These are phyloP conservation scores for Scheffersomyces parashehatae DNA, from an alignment of 1,139 yeast species.

Conservation along the genomic window DNA sequence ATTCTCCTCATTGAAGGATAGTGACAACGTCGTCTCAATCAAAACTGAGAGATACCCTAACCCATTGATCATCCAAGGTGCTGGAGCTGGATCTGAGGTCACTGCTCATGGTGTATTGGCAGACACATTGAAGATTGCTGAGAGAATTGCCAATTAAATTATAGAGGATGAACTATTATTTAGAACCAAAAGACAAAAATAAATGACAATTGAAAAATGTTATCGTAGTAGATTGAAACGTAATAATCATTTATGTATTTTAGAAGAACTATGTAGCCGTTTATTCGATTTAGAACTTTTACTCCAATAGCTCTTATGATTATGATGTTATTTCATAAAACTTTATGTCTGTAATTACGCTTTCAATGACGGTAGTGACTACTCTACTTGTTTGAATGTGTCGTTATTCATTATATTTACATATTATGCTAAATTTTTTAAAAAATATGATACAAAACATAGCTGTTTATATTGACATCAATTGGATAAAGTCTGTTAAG, in stretches of 20 bases:
- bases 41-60: conserved; percentile 87
- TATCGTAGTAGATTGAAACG: neutral
- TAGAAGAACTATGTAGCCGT: no score
- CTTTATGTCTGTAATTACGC: no score
- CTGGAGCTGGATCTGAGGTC: conserved; percentile 98
- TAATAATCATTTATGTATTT: no score
- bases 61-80: conserved; percentile 96
- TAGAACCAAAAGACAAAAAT: neutral
- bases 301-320: no score
- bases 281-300: no score
- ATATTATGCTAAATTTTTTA: neutral
- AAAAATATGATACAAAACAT: neutral
- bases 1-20: conserved; percentile 91
- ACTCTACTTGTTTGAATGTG: neutral
- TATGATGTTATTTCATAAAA: no score
- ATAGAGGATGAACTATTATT: neutral
- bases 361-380: neutral
- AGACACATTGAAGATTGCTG: conserved; percentile 87
- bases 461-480: neutral
- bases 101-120: conserved; percentile 98
- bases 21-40: conserved; percentile 93
- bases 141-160: conserved; percentile 61
- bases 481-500: neutral
- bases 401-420: conserved; percentile 1
- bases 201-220: no score